Evolutionary conservation across 441 rosid genomes (phyloP), one percentile per base, ranked within the genome.

Genomic region (Croton laevigatus): DNA sequence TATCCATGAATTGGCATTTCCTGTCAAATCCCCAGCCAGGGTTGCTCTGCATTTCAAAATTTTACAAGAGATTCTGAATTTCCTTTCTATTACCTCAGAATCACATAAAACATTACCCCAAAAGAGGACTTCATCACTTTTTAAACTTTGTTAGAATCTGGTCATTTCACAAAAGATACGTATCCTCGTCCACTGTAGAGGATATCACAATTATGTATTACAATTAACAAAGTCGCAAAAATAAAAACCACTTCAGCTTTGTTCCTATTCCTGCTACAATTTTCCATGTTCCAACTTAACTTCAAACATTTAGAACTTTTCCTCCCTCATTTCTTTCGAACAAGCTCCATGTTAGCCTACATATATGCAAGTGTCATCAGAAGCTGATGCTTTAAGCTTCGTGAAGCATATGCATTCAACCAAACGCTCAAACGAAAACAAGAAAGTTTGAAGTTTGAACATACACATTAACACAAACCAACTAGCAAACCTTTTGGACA

Each of bases 1-100:
- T 90, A 82, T 94, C 96, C 98, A 94, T 91, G 78, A 90, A 91
- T 59, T 89, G 92, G 76, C 85, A 89, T 75, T 94, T 94, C 92
- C 85, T 91, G 85, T 89, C 83, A 49, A 83, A 91, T 75, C 89
- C 89, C 97, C 98, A 94, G 57, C 96, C 94, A 67, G 97, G 96
- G 73, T 94, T 94, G 81, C 93, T 90, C 97, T 94, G 93, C 93
- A 81, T 63, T 71, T n/a, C 19, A 52, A 66, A 71, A 49, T 16
- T 69, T 68, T 48, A 62, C 17, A 59, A 14, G 38, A 68, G 11
- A 51, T 55, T 4, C 14, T 13, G 5, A 12, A 63, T 52, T 71
- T 14, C 37, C 62, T 27, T 27, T 27, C 17, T 0, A 4, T 8
- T 20, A 42, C 45, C n/a, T 1, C 22, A 22, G 16, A 13, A 32